A percentile compares a stretch with the other conserved stretches of the same genome.
Evolutionary conservation across 148 eudicot species (phyloP).

Genomic region (Rhododendron vialii): DNA sequence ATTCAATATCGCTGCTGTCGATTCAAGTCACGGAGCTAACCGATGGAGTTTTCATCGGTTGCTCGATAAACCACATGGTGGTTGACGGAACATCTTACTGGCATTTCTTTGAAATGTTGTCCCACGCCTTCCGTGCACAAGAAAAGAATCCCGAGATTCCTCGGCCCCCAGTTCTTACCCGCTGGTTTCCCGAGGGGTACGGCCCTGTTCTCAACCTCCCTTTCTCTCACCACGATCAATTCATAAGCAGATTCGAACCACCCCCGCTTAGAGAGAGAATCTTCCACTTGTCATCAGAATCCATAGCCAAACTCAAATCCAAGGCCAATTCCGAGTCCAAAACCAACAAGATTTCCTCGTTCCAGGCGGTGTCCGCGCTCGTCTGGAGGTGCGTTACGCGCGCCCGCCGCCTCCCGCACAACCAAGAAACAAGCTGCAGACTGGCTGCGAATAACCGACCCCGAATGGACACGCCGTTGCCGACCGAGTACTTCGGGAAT

Average conservation of each 20-base stretch:
- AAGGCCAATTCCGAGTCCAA: conserved; percentile 18
- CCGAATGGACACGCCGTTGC: conserved; percentile 20
- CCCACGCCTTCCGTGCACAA: conserved; percentile 11
- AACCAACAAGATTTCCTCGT: conserved; percentile 16
- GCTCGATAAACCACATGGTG: conserved; percentile 18
- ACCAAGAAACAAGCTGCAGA: conserved; percentile 10
- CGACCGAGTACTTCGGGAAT: conserved; percentile 19
- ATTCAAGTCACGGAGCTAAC: conserved; percentile 26
- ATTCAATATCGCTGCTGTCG: conserved; percentile 13
- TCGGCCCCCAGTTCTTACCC: conserved; percentile 15
- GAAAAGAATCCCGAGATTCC: background rate
- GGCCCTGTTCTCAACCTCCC: conserved; percentile 23
- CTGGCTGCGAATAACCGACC: conserved; percentile 15
- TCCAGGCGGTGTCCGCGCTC: conserved; percentile 24
- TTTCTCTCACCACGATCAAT: conserved; percentile 23
- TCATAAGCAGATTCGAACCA: conserved; percentile 12
- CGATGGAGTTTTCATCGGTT: conserved; percentile 28
- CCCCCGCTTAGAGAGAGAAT: conserved; percentile 24
- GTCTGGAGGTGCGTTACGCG: conserved; percentile 22
- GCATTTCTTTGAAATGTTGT: conserved; percentile 21
- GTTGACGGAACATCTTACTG: conserved; percentile 21
- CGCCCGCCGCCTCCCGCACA: background rate
- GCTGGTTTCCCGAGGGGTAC: conserved; percentile 18
- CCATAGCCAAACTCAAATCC: conserved; percentile 20
- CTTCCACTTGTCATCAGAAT: conserved; percentile 20